These are phyloP conservation scores for Diospyros lotus DNA, from an alignment of 148 eudicot species.

Conservation along the genomic window DNA sequence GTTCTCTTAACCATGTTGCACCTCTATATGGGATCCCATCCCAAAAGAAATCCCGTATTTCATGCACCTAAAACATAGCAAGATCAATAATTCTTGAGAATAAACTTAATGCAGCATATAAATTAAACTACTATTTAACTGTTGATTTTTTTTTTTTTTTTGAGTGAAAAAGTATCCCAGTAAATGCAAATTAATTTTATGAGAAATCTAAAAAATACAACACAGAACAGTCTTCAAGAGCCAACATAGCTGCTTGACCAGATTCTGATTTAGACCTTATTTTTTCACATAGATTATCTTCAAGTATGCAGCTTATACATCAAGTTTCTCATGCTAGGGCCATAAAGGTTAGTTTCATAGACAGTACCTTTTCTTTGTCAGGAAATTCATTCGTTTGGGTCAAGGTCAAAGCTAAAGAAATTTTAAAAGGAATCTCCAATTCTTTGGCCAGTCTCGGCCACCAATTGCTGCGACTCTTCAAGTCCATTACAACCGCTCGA, in stretches of 20 bases:
- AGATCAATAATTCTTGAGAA: constrained; percentile 3
- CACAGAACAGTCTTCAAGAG: neutral
- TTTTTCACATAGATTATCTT: neutral
- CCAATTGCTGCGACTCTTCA: no score
- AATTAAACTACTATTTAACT: neutral
- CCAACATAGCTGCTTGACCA: neutral
- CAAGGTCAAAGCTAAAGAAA: no score
- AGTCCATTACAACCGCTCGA: no score
- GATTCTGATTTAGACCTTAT: neutral
- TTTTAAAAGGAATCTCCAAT: no score
- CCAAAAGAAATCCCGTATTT: constrained; percentile 82
- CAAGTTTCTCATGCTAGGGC: no score
- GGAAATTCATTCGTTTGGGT: no score
- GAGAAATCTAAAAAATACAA: neutral
- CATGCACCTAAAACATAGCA: constrained; percentile 59
- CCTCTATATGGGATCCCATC: constrained; percentile 77
- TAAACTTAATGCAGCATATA: neutral
- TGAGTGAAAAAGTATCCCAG: neutral
- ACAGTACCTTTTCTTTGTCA: no score
- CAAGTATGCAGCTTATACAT: no score
- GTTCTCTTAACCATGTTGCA: constrained; percentile 88
- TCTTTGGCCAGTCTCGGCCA: no score
- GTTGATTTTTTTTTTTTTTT: neutral
- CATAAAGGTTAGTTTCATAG: no score
- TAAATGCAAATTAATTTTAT: neutral